These are phyloP conservation scores for Penstemon davidsonii DNA, from an alignment of 257 asterid genomes.

Conservation along the genomic window DNA sequence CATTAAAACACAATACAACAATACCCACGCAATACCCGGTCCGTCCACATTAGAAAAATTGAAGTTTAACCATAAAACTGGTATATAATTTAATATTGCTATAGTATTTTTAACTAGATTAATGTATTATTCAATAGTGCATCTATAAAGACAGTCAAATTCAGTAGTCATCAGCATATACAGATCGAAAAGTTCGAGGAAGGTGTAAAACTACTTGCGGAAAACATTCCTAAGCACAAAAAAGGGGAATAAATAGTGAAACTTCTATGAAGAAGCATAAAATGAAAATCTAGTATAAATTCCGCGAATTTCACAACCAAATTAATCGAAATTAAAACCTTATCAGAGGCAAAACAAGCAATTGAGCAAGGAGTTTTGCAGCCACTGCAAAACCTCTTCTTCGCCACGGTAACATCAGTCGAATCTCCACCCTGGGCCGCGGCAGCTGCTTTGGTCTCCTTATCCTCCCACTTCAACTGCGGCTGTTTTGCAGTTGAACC, in stretches of 20 bases:
- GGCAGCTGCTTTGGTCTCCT: constrained; percentile 52
- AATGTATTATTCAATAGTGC: too few relatives aligned
- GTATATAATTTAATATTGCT: too few relatives aligned
- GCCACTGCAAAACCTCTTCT: constrained; percentile 66
- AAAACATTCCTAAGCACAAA: background rate
- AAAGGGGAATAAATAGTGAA: background rate
- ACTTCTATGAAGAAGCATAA: background rate
- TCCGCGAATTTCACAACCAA: background rate
- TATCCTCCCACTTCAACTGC: constrained; percentile 79
- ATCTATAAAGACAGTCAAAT: too few relatives aligned
- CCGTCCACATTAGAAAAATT: too few relatives aligned
- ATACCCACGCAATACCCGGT: too few relatives aligned
- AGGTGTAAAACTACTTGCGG: background rate
- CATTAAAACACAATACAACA: background rate
- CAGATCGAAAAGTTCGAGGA: too few relatives aligned
- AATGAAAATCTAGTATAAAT: background rate
- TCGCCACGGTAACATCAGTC: constrained; percentile 36
- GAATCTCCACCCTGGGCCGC: constrained; percentile 36
- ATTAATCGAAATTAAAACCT: constrained; percentile 45
- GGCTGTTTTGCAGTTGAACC: constrained; percentile 53
- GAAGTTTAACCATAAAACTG: too few relatives aligned
- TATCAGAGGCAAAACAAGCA: constrained; percentile 87
- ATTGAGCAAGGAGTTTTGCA: constrained; percentile 78
- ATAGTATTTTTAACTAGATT: too few relatives aligned
- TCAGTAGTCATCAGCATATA: too few relatives aligned